Base-by-base conservation (phyloP, 1,284 basidiomycete species). In the Bjerkandera adusta region DNA sequence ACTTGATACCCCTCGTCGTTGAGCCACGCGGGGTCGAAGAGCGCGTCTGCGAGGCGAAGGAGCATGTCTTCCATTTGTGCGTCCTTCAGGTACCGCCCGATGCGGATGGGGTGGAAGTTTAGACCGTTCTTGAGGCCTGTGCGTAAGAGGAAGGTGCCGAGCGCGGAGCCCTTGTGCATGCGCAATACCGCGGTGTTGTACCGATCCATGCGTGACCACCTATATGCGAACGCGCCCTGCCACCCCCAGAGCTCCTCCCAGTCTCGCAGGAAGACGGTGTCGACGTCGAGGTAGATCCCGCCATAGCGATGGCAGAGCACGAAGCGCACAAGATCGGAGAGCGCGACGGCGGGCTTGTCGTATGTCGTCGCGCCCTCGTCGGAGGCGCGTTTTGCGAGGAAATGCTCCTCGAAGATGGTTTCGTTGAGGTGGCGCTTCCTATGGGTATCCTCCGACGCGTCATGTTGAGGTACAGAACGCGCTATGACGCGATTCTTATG, bases 171-270 rank as follows among this genome's bases (percentile, higher is more conserved):
- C 53, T 77, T 77, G 66, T 83, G 77, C 61, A 86, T 64, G 55
- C 79, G 79, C 41, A 85, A 70, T 13, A 85, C 80, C 4, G 83
- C 82, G 26, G 82, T 85, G 63, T 85, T 85, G 66, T 85, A 85
- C 57, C 76, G 77, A 52, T 81, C 73, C 51, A 82, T 69, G 53
- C 76, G 75, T 32, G 74, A 77, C 83, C 82, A 85, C 13, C 82
- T 67, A 60, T 85, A 86, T 8, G 83, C 82, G 58, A 85, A 85
- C 49, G 82, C 79, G 16, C 83, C 82, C 40, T 72, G 69, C 74
- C 79, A 85, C 45, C 80, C 79, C 79, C 81, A 86, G 20, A 86
- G 67, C 55, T 85, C 83, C 60, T 84, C 81, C 83, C 83, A 85
- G 61, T 86, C 83, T 30, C 83, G 73, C 7, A 86, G 66, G 61